Base-by-base conservation (phyloP, 805 yeast species). In the Hyphopichia homilentoma region DNA sequence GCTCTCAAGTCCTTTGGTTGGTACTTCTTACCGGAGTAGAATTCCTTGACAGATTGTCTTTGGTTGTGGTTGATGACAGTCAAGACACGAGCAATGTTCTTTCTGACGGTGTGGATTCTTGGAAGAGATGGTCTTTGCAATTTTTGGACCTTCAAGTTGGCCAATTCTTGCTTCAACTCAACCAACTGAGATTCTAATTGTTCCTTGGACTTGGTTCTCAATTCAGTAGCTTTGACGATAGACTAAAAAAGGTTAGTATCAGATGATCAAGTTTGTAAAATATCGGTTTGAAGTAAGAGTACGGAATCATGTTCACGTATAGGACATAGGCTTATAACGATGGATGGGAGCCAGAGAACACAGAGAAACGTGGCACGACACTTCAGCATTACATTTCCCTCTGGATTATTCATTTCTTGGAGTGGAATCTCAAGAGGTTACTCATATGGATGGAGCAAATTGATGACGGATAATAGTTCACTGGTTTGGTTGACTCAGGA, bases 1-100 rank as follows among this genome's bases (percentile, higher is more conserved):
- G 88, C 95, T 79, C 97, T 90, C 76, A 93, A 81, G 70, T 89
- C 97, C 79, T 90, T 89, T 79, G 98, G 97, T 70, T 79, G 77
- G 82, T 80, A 84, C 76, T 87, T 89, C 82, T 85, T 83, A 70
- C 88, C 93, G 54, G 79, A 79, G 90, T 89, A 89, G 79, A 85
- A 83, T 65, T 83, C 93, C 74, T 86, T 86, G 67, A 87, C 96
- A 57, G 82, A 80, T 54, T 83, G 88, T 77, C 98, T 88, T 76
- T 88, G 96, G 78, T 84, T 86, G 61, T 82, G 80, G 89, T 85
- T 89, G 77, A 90, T 87, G 75, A 90, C 76, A 54, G 98, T 93
- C 73, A 93, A 84, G 59, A 89, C 95, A 70, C 89, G 88, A 62
- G 99, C 99, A 70, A 93, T 90, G 78, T 87, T 80, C 81, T 90